These are phyloP conservation scores for Cystobasidium onofrii DNA, from an alignment of 768 basidiomycete genomes.

Conservation along the genomic window DNA sequence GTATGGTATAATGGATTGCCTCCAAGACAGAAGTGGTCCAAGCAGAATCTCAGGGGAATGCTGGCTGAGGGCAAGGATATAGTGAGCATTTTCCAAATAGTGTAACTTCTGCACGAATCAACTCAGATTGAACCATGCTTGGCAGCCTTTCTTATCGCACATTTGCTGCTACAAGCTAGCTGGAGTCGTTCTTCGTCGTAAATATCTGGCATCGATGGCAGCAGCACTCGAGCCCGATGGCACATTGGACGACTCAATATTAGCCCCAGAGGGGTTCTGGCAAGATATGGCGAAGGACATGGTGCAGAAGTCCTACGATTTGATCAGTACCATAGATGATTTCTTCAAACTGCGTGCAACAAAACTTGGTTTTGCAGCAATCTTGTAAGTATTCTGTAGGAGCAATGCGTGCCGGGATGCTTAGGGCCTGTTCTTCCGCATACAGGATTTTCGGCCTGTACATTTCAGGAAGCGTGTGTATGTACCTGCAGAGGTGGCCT, in stretches of 20 bases:
- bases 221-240: not conserved
- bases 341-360: not conserved
- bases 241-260: not conserved
- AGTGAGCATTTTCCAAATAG: not conserved
- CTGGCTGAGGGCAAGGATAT: constrained; percentile 8
- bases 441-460: not conserved
- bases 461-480: not conserved
- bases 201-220: constrained; percentile 12
- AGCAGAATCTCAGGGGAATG: constrained; percentile 14
- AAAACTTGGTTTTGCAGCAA: not conserved
- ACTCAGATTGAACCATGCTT: too few species aligned
- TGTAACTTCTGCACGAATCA: too few species aligned
- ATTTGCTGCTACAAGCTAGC: constrained; percentile 7
- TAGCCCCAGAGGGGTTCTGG: constrained; percentile 11
- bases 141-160: constrained; percentile 1
- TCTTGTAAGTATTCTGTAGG: not conserved
- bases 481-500: constrained; percentile 10
- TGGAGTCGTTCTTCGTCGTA: constrained; percentile 13
- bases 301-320: not conserved
- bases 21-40: not conserved
- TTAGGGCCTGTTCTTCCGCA: too few species aligned
- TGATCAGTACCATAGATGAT: constrained; percentile 1
- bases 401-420: too few species aligned
- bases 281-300: constrained; percentile 1
- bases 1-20: not conserved